Percentiles rank a stretch among this genome's conserved stretches.
Evolutionary conservation across 148 eudicot species (phyloP).

Genomic region (Hydrangea macrophylla): DNA sequence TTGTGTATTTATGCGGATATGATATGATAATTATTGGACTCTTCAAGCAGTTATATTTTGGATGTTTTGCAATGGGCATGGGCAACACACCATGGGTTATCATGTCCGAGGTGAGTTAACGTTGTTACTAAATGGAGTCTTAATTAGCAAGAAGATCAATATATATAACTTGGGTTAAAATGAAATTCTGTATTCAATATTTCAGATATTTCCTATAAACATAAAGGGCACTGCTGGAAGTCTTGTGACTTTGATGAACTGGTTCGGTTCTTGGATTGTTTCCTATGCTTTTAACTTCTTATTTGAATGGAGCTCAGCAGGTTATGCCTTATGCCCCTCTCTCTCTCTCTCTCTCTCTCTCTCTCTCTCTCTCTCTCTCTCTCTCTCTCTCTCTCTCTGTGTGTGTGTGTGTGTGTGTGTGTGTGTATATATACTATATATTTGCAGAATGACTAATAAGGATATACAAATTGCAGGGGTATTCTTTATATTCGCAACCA

Average conservation of each 20-base stretch:
- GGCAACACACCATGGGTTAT: conserved; percentile 19
- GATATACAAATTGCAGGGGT: not conserved
- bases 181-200: no score
- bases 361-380: not conserved
- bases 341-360: not conserved
- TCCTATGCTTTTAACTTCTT: conserved; percentile 27
- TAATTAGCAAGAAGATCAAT: no score
- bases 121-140: no score
- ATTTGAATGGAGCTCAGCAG: conserved; percentile 38
- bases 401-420: not conserved
- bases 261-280: conserved; percentile 18
- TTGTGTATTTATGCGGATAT: no score
- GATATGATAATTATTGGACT: no score
- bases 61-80: conserved; percentile 21
- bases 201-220: conserved; percentile 34
- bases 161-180: no score
- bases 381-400: not conserved
- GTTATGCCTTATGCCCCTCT: conserved; percentile 18
- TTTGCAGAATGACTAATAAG: not conserved
- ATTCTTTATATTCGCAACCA: conserved; percentile 22
- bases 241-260: conserved; percentile 4
- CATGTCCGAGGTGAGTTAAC: conserved; percentile 22
- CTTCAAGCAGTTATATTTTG: conserved; percentile 21
- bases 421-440: no score
- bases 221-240: conserved; percentile 34